Base-by-base conservation (phyloP, 2,329 filamentous ascomycete species). In the Epicoccum nigrum region DNA sequence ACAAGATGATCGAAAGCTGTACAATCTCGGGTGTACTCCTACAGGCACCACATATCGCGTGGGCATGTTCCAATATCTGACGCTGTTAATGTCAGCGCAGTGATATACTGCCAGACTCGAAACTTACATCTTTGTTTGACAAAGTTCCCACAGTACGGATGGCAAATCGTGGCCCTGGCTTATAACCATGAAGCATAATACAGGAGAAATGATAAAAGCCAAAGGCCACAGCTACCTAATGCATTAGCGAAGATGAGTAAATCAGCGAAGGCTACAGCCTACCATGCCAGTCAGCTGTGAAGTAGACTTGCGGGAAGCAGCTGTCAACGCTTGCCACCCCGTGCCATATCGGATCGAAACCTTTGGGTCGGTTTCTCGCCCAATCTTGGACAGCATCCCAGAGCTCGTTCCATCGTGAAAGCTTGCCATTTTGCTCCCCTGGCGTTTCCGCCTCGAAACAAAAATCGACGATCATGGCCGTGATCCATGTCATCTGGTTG, bases 221-320 rank as follows among this genome's bases (percentile, higher is more conserved):
- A 39, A 63, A 67, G 2, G 68, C 59, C 17, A 68, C 47, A 4
- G 51, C 68, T 70, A 20, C 2, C 15, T 3, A 13, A 25, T n/a
- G 17, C 30, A 19, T 56, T 17, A 51, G 41, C 21, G 7, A 16
- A 40, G 11, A 7, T 15, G 13, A 5, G 27, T n/a, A n/a, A 13
- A 16, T 30, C 8, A 7, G n/a, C 4, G 5, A n/a, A 17, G 4
- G 19, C 13, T 5, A 19, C 7, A 16, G 48, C 60, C 45, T 53
- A 69, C 67, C 60, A 40, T 70, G 68, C 67, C 67, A 69, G 21
- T 70, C 68, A 15, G 67, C 58, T n/a, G 62, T 61, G 37, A 70
- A 70, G 51, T 56, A 60, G 1, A 64, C 63, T 7, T 60, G 56
- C 4, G 64, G 61, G n/a, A 70, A 69, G 11, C 37, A 51, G 23